A percentile compares a stretch with the other conserved stretches of the same genome.
Conservation (phyloP, 441 rosid genomes). For the Erodium moschatum region DNA sequence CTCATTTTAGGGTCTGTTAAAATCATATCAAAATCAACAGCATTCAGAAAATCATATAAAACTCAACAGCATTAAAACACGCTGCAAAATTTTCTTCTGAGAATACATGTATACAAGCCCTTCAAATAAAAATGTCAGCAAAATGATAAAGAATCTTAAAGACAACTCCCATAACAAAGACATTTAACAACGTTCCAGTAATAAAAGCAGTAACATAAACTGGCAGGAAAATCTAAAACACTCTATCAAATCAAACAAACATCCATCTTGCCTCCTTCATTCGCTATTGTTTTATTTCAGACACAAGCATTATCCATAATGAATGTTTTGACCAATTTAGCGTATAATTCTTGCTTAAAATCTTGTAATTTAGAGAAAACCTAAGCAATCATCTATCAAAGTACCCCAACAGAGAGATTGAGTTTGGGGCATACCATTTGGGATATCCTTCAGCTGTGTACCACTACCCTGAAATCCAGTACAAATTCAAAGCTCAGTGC, state of each 20-base stretch:
- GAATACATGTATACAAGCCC: not conserved
- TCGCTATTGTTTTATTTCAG: not conserved
- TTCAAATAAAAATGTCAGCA: no score
- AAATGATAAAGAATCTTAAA: no score
- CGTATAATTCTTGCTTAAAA: not conserved
- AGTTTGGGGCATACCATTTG: slow-evolving; percentile 47
- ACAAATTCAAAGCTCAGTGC: not conserved
- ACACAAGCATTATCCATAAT: not conserved
- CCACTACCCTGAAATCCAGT: slow-evolving; percentile 63
- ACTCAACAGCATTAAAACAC: no score
- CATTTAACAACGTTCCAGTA: not conserved
- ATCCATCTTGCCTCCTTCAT: not conserved
- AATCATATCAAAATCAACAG: no score
- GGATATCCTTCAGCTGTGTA: slow-evolving; percentile 76
- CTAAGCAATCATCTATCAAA: not conserved
- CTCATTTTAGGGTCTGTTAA: no score
- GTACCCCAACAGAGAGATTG: not conserved
- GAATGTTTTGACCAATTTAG: not conserved
- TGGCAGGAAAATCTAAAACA: not conserved
- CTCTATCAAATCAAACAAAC: not conserved
- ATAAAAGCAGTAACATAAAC: no score
- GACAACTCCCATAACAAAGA: not conserved
- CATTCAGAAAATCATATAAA: no score
- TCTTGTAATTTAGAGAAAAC: not conserved
- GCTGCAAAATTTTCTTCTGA: not conserved